Base-by-base conservation (phyloP, 2,329 filamentous ascomycete species). In the Diaporthe sp. region DNA sequence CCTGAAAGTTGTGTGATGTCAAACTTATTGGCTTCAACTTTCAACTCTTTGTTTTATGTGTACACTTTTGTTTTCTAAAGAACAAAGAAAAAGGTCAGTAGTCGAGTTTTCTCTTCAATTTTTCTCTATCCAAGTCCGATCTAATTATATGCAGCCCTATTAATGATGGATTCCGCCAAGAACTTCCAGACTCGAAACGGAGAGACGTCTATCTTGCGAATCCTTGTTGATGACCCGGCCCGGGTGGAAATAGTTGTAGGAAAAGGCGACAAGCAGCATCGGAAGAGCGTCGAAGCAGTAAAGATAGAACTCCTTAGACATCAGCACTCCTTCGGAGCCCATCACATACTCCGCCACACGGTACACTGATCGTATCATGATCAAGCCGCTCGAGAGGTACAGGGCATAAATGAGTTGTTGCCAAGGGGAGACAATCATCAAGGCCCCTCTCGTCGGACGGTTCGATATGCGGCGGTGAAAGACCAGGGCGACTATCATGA, bases 401-500 rank as follows among this genome's bases (percentile, higher is more conserved):
- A 72, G 25, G 10, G 34, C 55, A 25, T 60, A 65, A 39, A 72
- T 25, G 57, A 46, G 57, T 34, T 61, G 53, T 12, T 72, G 17
- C 71, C 55, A 72, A 19, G 55, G 71, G n/a, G 55, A 19, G 22
- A n/a, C 37, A 49, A 72, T 49, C 37, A n/a, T n/a, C 44, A 72
- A 6, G 15, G 37, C 57, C 1, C 17, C 53, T 13, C 17, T 31
- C 31, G 57, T 72, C 19, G 71, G 71, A 37, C 22, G 37, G 10
- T 42, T 37, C 5, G 42, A 58, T 2, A 72, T 72, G 31, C 71
- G 71, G n/a, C 42, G 55, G 31, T 72, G 71, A 6, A 72, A 72
- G 22, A 72, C 71, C 5, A 65, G 44, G 17, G 57, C 22, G 19
- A 62, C 71, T 1, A 72, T 49, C 70, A 72, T 72, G 55, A 72